phyloP scores from a whole-genome alignment of 2,329 filamentous ascomycete species.

The Monilinia polystroma region DNA sequence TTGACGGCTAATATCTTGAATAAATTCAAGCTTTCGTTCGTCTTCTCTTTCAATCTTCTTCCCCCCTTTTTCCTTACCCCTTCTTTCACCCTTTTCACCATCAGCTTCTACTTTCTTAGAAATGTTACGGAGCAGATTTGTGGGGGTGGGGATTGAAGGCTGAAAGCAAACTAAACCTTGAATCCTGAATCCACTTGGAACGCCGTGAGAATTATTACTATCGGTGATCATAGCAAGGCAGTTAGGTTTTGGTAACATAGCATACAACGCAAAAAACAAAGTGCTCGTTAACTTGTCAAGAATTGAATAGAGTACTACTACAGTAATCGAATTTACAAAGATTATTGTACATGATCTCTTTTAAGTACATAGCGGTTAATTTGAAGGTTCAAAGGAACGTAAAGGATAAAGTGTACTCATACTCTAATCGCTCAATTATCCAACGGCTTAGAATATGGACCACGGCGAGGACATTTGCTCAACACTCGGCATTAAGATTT shows the following conservation, averaged over 20 bases:
- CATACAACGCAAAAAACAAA: not conserved
- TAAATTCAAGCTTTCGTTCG: too few species aligned
- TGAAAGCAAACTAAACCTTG: too few species aligned
- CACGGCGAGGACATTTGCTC: slow-evolving; percentile 15
- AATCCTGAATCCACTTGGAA: too few species aligned
- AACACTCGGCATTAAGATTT: slow-evolving; percentile 10
- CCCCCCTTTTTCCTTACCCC: too few species aligned
- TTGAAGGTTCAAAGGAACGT: not conserved
- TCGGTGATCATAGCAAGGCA: too few species aligned
- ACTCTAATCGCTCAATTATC: not conserved
- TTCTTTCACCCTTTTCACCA: too few species aligned
- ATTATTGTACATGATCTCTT: not conserved
- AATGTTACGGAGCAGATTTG: too few species aligned
- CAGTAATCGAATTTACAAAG: not conserved
- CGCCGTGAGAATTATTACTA: too few species aligned
- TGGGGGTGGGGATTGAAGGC: not conserved
- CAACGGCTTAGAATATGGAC: slow-evolving; percentile 9
- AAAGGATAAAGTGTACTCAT: not conserved
- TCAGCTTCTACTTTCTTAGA: too few species aligned
- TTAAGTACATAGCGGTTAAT: not conserved
- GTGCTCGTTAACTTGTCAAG: not conserved
- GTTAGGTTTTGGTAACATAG: not conserved
- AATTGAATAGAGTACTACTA: not conserved
- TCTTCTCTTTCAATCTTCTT: too few species aligned
- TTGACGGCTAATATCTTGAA: too few species aligned